These are phyloP conservation scores for Globisporangium nodosum DNA, from an alignment of 352 stramenopile species.

Conservation along the genomic window DNA sequence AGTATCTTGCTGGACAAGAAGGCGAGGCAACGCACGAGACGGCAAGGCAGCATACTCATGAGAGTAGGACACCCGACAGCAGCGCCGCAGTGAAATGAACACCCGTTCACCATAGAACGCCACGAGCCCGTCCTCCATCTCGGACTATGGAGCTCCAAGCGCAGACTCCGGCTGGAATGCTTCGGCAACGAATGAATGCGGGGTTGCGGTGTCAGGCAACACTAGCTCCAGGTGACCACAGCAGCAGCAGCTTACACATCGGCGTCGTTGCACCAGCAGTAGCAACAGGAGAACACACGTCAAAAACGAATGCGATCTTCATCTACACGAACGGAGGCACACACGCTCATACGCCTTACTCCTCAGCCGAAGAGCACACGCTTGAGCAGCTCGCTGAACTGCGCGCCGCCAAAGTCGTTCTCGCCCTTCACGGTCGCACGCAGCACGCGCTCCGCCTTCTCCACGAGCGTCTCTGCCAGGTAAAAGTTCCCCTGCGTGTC, in stretches of 20 bases:
- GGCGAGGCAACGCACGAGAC: not conserved
- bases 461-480: slow-evolving; percentile 66
- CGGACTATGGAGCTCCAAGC: not conserved
- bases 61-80: not conserved
- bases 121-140: not conserved
- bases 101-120: not conserved
- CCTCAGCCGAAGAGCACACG: slow-evolving; percentile 51
- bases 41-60: not conserved
- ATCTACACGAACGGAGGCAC: not conserved
- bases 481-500: slow-evolving; percentile 56
- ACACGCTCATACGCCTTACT: no score
- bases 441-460: slow-evolving; percentile 59
- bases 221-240: no score
- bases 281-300: not conserved
- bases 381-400: slow-evolving; percentile 63
- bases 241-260: no score
- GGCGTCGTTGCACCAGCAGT: no score
- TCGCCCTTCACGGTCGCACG: slow-evolving; percentile 73
- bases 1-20: no score
- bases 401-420: slow-evolving; percentile 44
- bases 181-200: no score
- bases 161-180: not conserved
- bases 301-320: not conserved
- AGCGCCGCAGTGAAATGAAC: not conserved
- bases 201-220: no score